Base-by-base conservation (phyloP, 208 protist species). In the Balamuthia mandrillaris region DNA sequence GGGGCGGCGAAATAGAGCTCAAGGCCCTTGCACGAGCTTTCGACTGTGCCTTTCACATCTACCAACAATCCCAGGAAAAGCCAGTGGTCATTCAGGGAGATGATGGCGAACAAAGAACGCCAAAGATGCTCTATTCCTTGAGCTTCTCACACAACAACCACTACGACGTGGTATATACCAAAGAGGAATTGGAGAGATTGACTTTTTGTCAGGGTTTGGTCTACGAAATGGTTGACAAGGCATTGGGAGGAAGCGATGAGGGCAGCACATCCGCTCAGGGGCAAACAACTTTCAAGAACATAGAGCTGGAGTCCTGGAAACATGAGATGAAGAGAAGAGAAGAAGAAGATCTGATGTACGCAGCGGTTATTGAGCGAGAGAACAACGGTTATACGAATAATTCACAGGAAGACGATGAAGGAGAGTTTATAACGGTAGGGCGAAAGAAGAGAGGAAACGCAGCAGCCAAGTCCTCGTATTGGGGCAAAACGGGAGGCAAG, bases 81-180 rank as follows among this genome's bases (percentile, higher is more conserved):
- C 60, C 60, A 68, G 60, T 37, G 37, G 6, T 31, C 35, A 3
- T 31, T 45, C 21, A 31, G 44, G 60, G 60, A 45, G 31, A 68
- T 68, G 60, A 68, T 4, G 66, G 31, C 52, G 27, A 44, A 75
- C 42, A 75, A 75, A 12, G 66, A 44, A 21, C 52, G 47, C 24
- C 7, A 24, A 54, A 21, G 2, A 3, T 37, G 3, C 31, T 24
- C 41, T 45, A 54, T 33, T 3, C 16, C 24, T 21, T 75, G 3
- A 54, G 66, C 66, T 75, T 75, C 33, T 75, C 66, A 3, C 66
- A 75, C 66, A 44, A 44, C 41, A 75, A 75, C 21, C 66, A 75
- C 41, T 75, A 75, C 42, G 66, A 75, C 66, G 39, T 75, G 10
- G 41, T 75, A 27, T 75, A 75, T 44, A 21, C 66, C n/a, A 18